Evolutionary conservation across 495 filamentous ascomycete species (phyloP).

Genomic region (Parathielavia hyrcaniae): DNA sequence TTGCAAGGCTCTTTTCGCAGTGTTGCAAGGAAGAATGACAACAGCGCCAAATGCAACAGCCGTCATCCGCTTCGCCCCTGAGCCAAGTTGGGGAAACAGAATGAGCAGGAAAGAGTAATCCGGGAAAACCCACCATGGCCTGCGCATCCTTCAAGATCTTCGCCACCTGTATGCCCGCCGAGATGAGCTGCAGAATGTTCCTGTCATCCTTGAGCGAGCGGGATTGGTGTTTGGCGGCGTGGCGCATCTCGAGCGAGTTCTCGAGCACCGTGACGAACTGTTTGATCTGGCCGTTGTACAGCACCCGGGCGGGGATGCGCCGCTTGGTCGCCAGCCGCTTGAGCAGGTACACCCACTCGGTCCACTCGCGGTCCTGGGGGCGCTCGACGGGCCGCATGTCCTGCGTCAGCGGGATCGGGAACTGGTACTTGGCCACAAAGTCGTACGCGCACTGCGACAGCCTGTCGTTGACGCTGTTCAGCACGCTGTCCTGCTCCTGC

Average conservation of each 20-base stretch:
- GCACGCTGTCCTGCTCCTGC: slow-evolving; percentile 75
- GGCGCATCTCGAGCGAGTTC: slow-evolving; percentile 79
- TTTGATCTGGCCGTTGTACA: slow-evolving; percentile 87
- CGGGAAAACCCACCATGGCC: slow-evolving; percentile 50
- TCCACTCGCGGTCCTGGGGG: slow-evolving; percentile 81
- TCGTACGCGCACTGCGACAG: slow-evolving; percentile 80
- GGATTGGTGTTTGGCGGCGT: slow-evolving; percentile 70
- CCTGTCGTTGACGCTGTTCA: slow-evolving; percentile 73
- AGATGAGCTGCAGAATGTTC: slow-evolving; percentile 80
- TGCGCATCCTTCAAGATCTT: slow-evolving; percentile 76
- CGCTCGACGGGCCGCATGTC: slow-evolving; percentile 75
- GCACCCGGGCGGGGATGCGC: slow-evolving; percentile 70
- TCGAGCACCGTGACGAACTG: slow-evolving; percentile 77
- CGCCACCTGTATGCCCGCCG: slow-evolving; percentile 77
- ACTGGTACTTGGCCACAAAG: slow-evolving; percentile 84
- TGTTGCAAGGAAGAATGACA: not conserved
- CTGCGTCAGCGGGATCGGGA: slow-evolving; percentile 72
- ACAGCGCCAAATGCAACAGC: not conserved
- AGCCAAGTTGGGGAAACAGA: not conserved
- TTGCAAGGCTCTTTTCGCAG: not conserved
- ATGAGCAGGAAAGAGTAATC: not conserved
- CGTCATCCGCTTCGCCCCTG: not conserved
- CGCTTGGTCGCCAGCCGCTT: slow-evolving; percentile 81
- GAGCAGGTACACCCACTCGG: slow-evolving; percentile 84
- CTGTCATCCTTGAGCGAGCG: slow-evolving; percentile 83